Evolutionary conservation across 805 yeast species (phyloP).

Genomic region (Pachysolen tannophilus): DNA sequence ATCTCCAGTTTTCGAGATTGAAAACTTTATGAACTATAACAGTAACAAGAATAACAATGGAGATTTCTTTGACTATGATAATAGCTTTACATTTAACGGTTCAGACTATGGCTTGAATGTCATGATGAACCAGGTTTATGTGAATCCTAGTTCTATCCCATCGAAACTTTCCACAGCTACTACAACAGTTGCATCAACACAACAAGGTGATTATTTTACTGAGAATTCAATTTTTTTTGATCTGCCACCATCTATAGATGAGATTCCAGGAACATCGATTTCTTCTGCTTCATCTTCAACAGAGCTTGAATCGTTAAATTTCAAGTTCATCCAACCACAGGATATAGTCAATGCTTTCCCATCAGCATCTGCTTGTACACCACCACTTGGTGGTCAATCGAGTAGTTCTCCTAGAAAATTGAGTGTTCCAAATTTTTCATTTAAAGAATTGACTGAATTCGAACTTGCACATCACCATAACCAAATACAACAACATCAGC

Average conservation of each 20-base stretch:
- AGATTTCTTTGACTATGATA: not conserved
- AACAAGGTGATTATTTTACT: not conserved
- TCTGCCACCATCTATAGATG: constrained; percentile 5
- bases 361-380: constrained; percentile 23
- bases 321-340: constrained; percentile 9
- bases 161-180: not conserved
- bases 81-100: too few species aligned
- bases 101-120: too few species aligned
- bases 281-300: constrained; percentile 5
- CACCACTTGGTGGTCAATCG: constrained; percentile 15
- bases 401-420: constrained; percentile 3
- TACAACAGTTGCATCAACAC: not conserved
- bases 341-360: constrained; percentile 17
- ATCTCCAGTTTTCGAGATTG: constrained; percentile 6
- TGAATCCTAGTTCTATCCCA: not conserved
- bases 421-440: not conserved
- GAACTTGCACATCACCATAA: constrained; percentile 16
- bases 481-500: constrained; percentile 16
- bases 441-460: constrained; percentile 9
- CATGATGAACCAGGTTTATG: constrained; percentile 3
- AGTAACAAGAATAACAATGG: not conserved
- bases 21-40: constrained; percentile 1
- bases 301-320: constrained; percentile 7
- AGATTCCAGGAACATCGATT: constrained; percentile 1
- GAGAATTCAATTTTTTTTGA: not conserved